Evolutionary conservation across 2,329 filamentous ascomycete genomes (phyloP).

Genomic region (Raffaelea deltoideospora): DNA sequence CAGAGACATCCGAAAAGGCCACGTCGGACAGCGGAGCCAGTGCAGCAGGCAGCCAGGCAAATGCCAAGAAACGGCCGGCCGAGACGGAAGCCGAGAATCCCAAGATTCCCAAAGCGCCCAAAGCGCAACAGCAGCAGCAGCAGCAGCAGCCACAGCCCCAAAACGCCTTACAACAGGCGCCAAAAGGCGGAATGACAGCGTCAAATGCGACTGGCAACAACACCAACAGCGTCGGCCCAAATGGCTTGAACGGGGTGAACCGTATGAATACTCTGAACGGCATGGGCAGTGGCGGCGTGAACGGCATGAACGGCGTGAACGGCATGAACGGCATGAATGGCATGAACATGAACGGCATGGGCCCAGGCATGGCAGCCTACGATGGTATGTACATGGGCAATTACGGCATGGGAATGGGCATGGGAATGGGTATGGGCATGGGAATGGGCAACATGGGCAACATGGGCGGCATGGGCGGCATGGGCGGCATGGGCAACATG

Average conservation of each 20-base stretch:
- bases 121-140: slow-evolving; percentile 45
- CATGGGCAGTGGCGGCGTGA: slow-evolving; percentile 14
- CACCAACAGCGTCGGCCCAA: slow-evolving; percentile 17
- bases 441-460: slow-evolving; percentile 14
- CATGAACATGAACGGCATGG: slow-evolving; percentile 14
- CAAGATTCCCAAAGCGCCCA: slow-evolving; percentile 49
- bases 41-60: slow-evolving; percentile 6
- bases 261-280: slow-evolving; percentile 1
- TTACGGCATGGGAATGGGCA: slow-evolving; percentile 8
- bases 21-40: slow-evolving; percentile 14
- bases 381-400: slow-evolving; percentile 20
- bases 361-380: slow-evolving; percentile 16
- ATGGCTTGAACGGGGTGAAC: slow-evolving; percentile 17
- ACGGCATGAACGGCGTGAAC: slow-evolving; percentile 19
- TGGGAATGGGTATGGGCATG: slow-evolving; percentile 12
- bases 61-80: slow-evolving; percentile 66
- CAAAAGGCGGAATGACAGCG: not conserved
- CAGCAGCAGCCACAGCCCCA: too few relatives aligned
- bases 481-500: slow-evolving; percentile 23
- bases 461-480: slow-evolving; percentile 8
- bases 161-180: slow-evolving; percentile 22
- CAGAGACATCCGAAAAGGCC: slow-evolving; percentile 15
- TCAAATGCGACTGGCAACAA: slow-evolving; percentile 23
- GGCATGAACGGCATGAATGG: slow-evolving; percentile 27
- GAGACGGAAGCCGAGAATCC: slow-evolving; percentile 54